These are phyloP conservation scores for Flaveria floridana DNA, from an alignment of 140 eudicot genomes.

Conservation along the genomic window DNA sequence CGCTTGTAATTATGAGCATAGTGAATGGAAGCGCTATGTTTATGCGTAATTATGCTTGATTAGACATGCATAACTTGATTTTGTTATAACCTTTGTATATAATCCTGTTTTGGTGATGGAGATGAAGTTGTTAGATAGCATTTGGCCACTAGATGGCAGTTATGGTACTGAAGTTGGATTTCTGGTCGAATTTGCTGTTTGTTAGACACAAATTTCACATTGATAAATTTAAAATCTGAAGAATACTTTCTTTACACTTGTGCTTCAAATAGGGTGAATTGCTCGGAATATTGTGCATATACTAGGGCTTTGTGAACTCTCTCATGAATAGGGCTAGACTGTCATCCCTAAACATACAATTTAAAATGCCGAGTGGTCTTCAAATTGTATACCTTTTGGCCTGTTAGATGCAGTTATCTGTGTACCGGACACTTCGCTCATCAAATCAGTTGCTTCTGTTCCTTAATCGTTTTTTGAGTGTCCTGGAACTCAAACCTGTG, in stretches of 20 bases:
- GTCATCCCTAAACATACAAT: not conserved
- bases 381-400: not conserved
- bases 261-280: constrained; percentile 17
- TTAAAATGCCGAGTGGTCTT: not conserved
- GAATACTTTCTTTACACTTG: not conserved
- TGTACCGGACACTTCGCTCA: too few relatives aligned
- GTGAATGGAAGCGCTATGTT: constrained; percentile 5
- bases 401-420: too few relatives aligned
- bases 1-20: not conserved
- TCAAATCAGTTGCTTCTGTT: too few relatives aligned
- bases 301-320: not conserved
- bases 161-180: not conserved
- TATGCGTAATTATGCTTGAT: constrained; percentile 17
- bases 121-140: not conserved
- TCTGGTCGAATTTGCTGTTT: not conserved
- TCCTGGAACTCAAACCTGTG: too few relatives aligned
- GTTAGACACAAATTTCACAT: constrained; percentile 1
- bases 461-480: too few relatives aligned
- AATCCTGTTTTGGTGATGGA: not conserved
- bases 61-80: constrained; percentile 10
- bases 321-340: constrained; percentile 4
- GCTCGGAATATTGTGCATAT: not conserved
- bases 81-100: not conserved
- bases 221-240: not conserved
- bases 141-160: not conserved